Conservation (phyloP, 1,284 basidiomycete genomes). For the Cutaneotrichosporon sp. region DNA sequence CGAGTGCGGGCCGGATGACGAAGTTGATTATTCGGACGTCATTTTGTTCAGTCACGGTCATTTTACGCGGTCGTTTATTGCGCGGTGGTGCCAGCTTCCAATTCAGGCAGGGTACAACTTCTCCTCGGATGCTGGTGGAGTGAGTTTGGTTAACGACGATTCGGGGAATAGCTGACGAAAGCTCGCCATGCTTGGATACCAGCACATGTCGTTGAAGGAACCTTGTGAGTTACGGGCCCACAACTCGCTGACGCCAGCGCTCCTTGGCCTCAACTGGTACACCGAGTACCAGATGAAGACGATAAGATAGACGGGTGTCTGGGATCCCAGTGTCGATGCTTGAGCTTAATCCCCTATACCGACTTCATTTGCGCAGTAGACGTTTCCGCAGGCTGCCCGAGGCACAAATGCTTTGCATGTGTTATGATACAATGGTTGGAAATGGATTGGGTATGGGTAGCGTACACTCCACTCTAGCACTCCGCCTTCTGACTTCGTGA, state of each 20-base stretch:
- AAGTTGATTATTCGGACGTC: slow-evolving; percentile 43
- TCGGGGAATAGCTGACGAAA: slow-evolving; percentile 18
- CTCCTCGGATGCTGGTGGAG: slow-evolving; percentile 50
- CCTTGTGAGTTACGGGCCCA: slow-evolving; percentile 40
- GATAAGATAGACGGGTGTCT: slow-evolving; percentile 20
- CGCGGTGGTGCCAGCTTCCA: slow-evolving; percentile 54
- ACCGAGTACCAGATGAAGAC: slow-evolving; percentile 42
- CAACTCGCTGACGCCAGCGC: slow-evolving; percentile 34
- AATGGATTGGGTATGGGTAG: not conserved
- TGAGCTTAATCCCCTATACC: not conserved
- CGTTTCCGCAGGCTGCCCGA: not conserved
- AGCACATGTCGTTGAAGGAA: slow-evolving; percentile 53
- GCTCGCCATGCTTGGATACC: slow-evolving; percentile 54
- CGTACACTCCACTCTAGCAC: not conserved
- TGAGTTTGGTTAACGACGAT: slow-evolving; percentile 24
- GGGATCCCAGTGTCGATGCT: no score
- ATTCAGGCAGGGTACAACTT: slow-evolving; percentile 53
- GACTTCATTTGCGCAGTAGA: no score
- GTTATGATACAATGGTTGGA: not conserved
- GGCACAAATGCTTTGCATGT: not conserved
- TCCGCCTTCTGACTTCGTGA: not conserved
- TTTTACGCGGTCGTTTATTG: slow-evolving; percentile 77
- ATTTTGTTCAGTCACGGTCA: slow-evolving; percentile 64
- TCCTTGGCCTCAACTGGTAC: slow-evolving; percentile 54
- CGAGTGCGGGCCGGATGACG: not conserved